These are phyloP conservation scores for Aspergillus funiculosus DNA, from an alignment of 495 filamentous ascomycete species.

Conservation along the genomic window DNA sequence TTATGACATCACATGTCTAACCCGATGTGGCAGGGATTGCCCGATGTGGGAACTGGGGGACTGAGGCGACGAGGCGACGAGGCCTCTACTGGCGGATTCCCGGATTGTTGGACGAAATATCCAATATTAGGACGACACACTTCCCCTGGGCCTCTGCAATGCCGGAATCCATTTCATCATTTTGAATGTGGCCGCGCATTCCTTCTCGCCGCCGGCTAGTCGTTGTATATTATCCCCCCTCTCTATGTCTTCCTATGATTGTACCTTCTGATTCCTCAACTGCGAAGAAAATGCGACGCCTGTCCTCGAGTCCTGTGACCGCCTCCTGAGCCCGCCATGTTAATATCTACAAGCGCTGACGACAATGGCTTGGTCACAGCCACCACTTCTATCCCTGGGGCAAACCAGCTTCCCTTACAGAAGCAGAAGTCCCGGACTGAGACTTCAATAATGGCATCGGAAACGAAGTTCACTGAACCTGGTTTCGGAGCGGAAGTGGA, in stretches of 20 bases:
- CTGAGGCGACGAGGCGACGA: neutral
- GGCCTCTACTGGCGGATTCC: too few relatives aligned
- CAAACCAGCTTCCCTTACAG: neutral
- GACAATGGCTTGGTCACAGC: slow-evolving; percentile 1
- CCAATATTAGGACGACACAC: too few relatives aligned
- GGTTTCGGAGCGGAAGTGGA: neutral
- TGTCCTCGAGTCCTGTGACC: slow-evolving; percentile 2
- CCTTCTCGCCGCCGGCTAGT: neutral
- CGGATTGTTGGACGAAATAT: too few relatives aligned
- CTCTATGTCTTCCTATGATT: slow-evolving; percentile 2
- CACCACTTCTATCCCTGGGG: slow-evolving; percentile 1
- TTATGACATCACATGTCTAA: slow-evolving; percentile 1
- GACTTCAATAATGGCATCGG: slow-evolving; percentile 7
- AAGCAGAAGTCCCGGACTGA: neutral
- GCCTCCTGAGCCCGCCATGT: slow-evolving; percentile 8
- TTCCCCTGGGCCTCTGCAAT: too few relatives aligned
- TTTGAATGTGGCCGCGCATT: too few relatives aligned
- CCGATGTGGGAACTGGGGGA: slow-evolving; percentile 1
- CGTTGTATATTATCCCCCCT: neutral
- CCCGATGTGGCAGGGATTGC: neutral
- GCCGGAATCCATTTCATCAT: too few relatives aligned
- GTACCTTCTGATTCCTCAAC: neutral
- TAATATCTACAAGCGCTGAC: slow-evolving; percentile 4
- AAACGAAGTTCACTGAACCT: neutral
- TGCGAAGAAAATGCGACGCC: slow-evolving; percentile 1